Conservation (phyloP, 2,329 filamentous ascomycete species). For the Tolypocladium tundrense region DNA sequence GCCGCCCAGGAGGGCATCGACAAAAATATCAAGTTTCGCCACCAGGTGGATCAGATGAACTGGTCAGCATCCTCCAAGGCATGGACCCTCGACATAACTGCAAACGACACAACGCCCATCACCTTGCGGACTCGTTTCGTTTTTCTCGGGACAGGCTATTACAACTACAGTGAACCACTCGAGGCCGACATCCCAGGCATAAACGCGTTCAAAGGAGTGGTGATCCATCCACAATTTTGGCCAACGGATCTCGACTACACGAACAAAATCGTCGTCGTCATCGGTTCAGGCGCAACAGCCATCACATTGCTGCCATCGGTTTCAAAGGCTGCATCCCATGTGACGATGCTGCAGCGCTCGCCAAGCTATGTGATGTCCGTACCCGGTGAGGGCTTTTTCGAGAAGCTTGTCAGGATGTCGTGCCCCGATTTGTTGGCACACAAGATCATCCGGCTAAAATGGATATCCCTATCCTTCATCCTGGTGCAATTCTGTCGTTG, state of each 20-base stretch:
- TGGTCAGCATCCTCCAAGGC: slow-evolving; percentile 43
- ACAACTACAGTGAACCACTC: slow-evolving; percentile 55
- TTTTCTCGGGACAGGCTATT: slow-evolving; percentile 54
- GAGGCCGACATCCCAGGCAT: slow-evolving; percentile 52
- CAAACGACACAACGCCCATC: slow-evolving; percentile 6
- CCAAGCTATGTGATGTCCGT: slow-evolving; percentile 53
- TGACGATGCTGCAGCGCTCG: slow-evolving; percentile 70
- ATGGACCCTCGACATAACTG: slow-evolving; percentile 38
- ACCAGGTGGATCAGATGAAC: slow-evolving; percentile 32
- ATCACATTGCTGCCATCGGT: slow-evolving; percentile 63
- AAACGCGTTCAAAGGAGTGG: slow-evolving; percentile 49
- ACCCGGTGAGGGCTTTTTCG: slow-evolving; percentile 27
- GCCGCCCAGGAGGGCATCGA: slow-evolving; percentile 26
- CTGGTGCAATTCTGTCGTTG: slow-evolving; percentile 12
- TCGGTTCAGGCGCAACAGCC: slow-evolving; percentile 68
- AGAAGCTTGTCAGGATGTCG: slow-evolving; percentile 23
- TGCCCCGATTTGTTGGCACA: slow-evolving; percentile 36
- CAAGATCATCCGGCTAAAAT: slow-evolving; percentile 33
- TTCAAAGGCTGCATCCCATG: slow-evolving; percentile 48
- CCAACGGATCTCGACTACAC: slow-evolving; percentile 52
- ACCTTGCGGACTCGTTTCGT: slow-evolving; percentile 38
- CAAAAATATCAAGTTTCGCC: slow-evolving; percentile 36
- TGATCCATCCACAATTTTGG: slow-evolving; percentile 67
- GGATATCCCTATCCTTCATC: slow-evolving; percentile 38
- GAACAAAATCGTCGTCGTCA: slow-evolving; percentile 56